Evolutionary conservation across 441 rosid genomes (phyloP), one percentile per base, ranked within the genome.

Genomic region (Erysimum cheiri): DNA sequence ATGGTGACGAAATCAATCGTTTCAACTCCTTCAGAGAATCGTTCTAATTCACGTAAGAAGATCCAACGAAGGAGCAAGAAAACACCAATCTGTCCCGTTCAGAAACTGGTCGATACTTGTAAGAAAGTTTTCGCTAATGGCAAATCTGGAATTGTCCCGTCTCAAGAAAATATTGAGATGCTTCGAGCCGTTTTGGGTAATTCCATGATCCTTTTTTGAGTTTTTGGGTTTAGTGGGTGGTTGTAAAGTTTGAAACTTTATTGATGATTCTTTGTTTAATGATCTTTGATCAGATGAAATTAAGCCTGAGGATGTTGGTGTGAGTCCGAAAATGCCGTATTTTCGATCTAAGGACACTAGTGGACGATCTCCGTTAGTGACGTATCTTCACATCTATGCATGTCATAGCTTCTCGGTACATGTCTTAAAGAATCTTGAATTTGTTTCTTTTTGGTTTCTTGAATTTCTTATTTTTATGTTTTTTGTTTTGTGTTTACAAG

Each of bases 121-220:
- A 80, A 77, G 75, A 85, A 86, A 35, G 98, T 94, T 5, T 94
- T 90, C 67, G 78, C 85, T 64, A 40, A 22, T 43, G 32, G 78
- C 56, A 78, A 78, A 22, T 22, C 88, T 3, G 93, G 91, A 69
- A 46, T 77, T 69, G 82, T 92, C 32, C 97, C 98, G 5, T 69
- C 88, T 2, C 81, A 77, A 2, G 84, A 83, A 11, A 63, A 84
- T 24, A 83, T 94, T 55, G 73, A 85, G 48, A 76, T 75, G 78
- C 84, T 94, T 8, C 85, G 77, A 29, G 68, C 85, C 9, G 89
- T 88, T 83, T 71, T 91, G 62, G 98, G 98, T 93, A 91, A 5
- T 7, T 43, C 31, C 3, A 24, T 31, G 7, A 65, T 5, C 54
- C 39, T 59, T 5, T 22, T 17, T 6, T 19, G 14, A 4, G 1